Evolutionary conservation across 345 rosid genomes (phyloP).

Genomic region (Gossypium mustelinum): DNA sequence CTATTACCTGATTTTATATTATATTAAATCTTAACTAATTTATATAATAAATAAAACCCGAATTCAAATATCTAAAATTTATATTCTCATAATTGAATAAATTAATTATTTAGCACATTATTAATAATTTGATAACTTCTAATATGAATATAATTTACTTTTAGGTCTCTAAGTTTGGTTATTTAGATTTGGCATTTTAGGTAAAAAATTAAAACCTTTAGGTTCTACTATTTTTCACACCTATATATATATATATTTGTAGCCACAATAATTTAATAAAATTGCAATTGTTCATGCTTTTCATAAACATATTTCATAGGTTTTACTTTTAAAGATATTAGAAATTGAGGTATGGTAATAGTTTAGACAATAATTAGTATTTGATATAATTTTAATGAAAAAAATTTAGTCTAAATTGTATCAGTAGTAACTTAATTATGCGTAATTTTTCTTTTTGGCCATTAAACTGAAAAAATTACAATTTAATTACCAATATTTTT

Average conservation of each 20-base stretch:
- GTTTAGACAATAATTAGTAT: background rate
- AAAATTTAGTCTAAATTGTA: too few species aligned
- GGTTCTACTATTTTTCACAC: background rate
- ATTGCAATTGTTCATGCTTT: background rate
- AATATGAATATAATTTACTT: background rate
- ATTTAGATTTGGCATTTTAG: background rate
- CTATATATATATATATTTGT: background rate
- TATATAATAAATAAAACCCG: too few species aligned
- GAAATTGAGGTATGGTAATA: background rate
- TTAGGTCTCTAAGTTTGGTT: background rate
- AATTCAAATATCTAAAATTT: too few species aligned
- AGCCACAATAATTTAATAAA: background rate
- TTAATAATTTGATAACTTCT: background rate
- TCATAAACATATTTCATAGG: background rate
- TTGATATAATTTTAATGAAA: too few species aligned
- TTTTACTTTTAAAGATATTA: too few species aligned
- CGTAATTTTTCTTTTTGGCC: too few species aligned
- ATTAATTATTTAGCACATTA: background rate
- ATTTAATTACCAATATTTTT: background rate
- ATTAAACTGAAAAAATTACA: too few species aligned
- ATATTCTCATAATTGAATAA: too few species aligned
- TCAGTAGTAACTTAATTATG: background rate
- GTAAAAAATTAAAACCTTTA: background rate
- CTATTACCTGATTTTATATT: too few species aligned
- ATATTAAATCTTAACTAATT: too few species aligned